These are phyloP conservation scores for Prinsepia uniflora DNA, from an alignment of 306 rosid species.

Conservation along the genomic window DNA sequence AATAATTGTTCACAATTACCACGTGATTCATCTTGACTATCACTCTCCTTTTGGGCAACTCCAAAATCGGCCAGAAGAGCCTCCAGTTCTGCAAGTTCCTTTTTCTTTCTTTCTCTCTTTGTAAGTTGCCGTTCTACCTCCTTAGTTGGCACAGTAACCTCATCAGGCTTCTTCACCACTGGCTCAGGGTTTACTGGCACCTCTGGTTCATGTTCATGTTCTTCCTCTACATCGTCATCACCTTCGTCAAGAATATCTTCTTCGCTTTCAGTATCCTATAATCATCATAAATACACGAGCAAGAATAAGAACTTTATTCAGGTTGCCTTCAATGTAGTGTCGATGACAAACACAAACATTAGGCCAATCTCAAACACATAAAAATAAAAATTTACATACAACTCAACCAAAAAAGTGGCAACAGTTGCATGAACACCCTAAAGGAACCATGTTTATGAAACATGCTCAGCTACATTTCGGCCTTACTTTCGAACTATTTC, in stretches of 20 bases:
- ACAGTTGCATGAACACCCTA: neutral
- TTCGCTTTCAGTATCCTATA: conserved; percentile 81
- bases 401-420: neutral
- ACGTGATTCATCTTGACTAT: conserved; percentile 58
- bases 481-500: neutral
- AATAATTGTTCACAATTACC: conserved; percentile 41
- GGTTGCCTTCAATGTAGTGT: neutral
- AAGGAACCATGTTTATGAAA: neutral
- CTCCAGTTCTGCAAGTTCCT: conserved; percentile 94
- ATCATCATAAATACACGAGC: conserved; percentile 13
- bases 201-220: conserved; percentile 66
- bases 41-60: conserved; percentile 53
- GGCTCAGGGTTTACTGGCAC: conserved; percentile 46
- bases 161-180: conserved; percentile 46
- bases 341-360: neutral
- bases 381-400: neutral
- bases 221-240: conserved; percentile 87
- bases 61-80: conserved; percentile 93
- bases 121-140: conserved; percentile 84
- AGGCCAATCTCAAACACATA: neutral
- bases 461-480: neutral
- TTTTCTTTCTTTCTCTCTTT: conserved; percentile 87
- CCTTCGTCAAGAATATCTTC: conserved; percentile 85
- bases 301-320: neutral
- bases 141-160: conserved; percentile 53